Base-by-base conservation (phyloP, 768 basidiomycete species). In the Tylopilus vinaceipallidus region DNA sequence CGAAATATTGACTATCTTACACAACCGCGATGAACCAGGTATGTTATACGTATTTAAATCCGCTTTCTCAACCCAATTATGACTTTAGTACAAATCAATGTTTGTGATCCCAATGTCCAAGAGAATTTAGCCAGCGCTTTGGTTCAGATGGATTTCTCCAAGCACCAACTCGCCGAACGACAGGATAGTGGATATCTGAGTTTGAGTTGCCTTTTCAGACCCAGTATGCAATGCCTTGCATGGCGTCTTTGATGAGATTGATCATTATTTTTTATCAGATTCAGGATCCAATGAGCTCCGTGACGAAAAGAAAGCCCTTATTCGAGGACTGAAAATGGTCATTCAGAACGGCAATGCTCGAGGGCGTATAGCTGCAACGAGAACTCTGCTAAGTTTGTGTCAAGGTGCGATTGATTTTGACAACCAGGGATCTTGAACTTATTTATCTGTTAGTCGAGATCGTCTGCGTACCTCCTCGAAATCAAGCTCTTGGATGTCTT, bases 321-420 rank as follows among this genome's bases (percentile, higher is more conserved):
- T 64, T 6, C 11, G 17, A 16, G 50, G 49, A 24, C 33, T 63
- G 12, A 55, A 38, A 20, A 23, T 2, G 3, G 52, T 53, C 7
- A 30, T 44, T 27, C 32, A 40, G 33, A 40, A 24, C 0, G 39
- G 45, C 4, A 45, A 45, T 26, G 20, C 38, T n/a, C 49, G 42
- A 19, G 63, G 53, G n/a, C 63, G 62, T 16, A 65, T 54, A 4
- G 54, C 57, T 22, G 53, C 60, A 10, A 65, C 62, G 6, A 37
- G 63, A 46, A 57, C 63, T 0, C 19, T 64, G 26, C 4, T 65
- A 33, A 59, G 54, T 14, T 44, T 64, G 17, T 57, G 53, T 42
- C 53, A 62, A 20, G 54, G 62, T 65, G 13, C 22, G 53, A 34
- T 2, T 27, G 16, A 4, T 17, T 32, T 35, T 4, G 8, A 34